These are phyloP conservation scores for Allium sativum DNA, from an alignment of 106 monocot species.

Conservation along the genomic window DNA sequence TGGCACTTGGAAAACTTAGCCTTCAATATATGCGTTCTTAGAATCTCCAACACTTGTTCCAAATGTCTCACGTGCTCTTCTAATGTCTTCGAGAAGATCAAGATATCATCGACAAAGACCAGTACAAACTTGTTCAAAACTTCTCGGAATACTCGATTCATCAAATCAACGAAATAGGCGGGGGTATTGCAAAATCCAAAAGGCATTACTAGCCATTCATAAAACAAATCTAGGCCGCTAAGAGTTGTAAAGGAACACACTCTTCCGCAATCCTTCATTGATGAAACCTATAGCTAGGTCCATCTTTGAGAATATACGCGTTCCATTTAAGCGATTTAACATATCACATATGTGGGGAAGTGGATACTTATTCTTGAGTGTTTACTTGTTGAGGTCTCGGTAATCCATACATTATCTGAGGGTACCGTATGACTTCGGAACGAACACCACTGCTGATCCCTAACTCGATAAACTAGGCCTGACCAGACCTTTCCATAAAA, in stretches of 20 bases:
- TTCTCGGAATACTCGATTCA: not conserved
- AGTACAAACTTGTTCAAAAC: not conserved
- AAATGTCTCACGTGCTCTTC: not conserved
- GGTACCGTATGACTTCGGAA: no score
- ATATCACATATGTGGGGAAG: no score
- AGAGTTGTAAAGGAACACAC: not conserved
- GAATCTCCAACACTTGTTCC: not conserved
- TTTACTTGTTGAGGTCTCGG: no score
- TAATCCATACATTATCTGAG: no score
- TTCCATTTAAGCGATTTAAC: no score
- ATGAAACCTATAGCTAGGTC: not conserved
- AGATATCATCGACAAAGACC: not conserved
- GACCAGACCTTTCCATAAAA: no score
- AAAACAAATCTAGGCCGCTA: not conserved
- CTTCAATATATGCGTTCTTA: not conserved
- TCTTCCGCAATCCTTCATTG: not conserved
- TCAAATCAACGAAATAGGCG: not conserved
- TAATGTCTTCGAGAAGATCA: not conserved
- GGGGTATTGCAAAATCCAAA: not conserved
- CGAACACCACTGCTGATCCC: no score
- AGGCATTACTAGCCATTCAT: not conserved
- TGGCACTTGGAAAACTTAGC: not conserved
- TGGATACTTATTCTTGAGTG: no score
- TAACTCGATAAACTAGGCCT: no score
- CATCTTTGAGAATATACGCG: not conserved